Conservation (phyloP, 352 stramenopile genomes). For the Phytopythium oedochilum region DNA sequence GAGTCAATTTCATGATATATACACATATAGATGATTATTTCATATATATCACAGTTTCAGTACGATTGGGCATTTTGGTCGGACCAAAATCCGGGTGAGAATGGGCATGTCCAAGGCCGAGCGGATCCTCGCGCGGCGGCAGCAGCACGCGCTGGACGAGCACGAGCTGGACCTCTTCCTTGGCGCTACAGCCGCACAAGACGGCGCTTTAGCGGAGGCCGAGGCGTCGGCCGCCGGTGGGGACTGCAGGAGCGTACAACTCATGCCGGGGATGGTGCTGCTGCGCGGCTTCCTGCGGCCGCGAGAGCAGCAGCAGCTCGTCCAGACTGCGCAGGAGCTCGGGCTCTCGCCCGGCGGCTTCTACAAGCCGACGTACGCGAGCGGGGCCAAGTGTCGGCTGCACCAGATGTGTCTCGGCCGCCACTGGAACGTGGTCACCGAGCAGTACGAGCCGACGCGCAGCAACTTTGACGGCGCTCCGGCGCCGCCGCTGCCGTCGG, state of each 20-base stretch:
- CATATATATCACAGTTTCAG: neutral
- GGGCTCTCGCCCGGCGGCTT: constrained; percentile 41
- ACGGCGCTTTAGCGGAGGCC: neutral
- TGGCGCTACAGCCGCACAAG: neutral
- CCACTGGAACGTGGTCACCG: constrained; percentile 70
- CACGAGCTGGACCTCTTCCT: constrained; percentile 66
- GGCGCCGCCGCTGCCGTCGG: constrained; percentile 24
- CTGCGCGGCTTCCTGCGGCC: constrained; percentile 48
- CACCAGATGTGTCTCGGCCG: constrained; percentile 70
- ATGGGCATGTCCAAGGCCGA: constrained; percentile 40
- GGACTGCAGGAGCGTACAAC: neutral
- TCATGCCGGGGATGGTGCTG: constrained; percentile 63
- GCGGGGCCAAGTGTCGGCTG: constrained; percentile 63
- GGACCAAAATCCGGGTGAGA: neutral
- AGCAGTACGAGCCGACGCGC: constrained; percentile 57
- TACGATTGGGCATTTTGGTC: neutral
- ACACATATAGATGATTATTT: neutral
- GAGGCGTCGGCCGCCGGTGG: neutral
- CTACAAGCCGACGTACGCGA: constrained; percentile 67
- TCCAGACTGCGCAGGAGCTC: constrained; percentile 41
- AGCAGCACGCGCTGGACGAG: constrained; percentile 48
- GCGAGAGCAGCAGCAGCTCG: constrained; percentile 49
- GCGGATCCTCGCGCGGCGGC: constrained; percentile 30
- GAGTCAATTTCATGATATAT: too few relatives aligned
- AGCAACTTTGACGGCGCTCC: constrained; percentile 43